Base-by-base conservation (phyloP, 768 basidiomycete genomes). In the Boletellus ananiceps region DNA sequence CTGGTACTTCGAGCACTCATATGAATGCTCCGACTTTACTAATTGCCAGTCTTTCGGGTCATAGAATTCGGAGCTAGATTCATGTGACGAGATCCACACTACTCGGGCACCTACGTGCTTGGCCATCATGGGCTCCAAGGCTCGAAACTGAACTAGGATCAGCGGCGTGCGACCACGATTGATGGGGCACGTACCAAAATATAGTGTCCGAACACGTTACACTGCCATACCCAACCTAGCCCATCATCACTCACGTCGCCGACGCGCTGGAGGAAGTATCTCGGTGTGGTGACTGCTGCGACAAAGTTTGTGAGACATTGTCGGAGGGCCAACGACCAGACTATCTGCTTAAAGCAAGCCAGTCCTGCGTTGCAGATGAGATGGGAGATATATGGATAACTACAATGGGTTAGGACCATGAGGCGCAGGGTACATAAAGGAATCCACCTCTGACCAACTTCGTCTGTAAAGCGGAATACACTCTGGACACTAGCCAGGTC, bases 191-290 rank as follows among this genome's bases (percentile, higher is more conserved):
- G 47, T 59, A 92, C 90, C 56, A 93, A 68, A 25, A 75, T 76
- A 61, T 84, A 93, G 65, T 92, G 89, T 0, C 84, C 82, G 48
- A 93, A 91, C 23, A 91, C 69, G 57, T 93, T 93, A 51, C 81
- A 86, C 61, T 92, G 88, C 88, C 89, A 93, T 7, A 83, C 78
- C 76, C 78, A 84, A 3, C 91, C 91, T 0, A 91, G 67, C 5
- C 84, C 82, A 55, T 93, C 88, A 4, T 69, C 67, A 54, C 80
- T 87, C 43, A 75, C 56, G 53, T 82, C 76, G 8, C 86, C 88
- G 11, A 50, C 60, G 25, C 72, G 64, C 62, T 93, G 88, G 4
- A 72, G 49, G 59, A 83, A 78, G 65, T 65, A 90, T 13, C 46
- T 55, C 1, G 87, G 88, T 4, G 68, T 49, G 5, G 83, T 81